Conservation (phyloP, 257 asterid species). For the Echites panduratus region DNA sequence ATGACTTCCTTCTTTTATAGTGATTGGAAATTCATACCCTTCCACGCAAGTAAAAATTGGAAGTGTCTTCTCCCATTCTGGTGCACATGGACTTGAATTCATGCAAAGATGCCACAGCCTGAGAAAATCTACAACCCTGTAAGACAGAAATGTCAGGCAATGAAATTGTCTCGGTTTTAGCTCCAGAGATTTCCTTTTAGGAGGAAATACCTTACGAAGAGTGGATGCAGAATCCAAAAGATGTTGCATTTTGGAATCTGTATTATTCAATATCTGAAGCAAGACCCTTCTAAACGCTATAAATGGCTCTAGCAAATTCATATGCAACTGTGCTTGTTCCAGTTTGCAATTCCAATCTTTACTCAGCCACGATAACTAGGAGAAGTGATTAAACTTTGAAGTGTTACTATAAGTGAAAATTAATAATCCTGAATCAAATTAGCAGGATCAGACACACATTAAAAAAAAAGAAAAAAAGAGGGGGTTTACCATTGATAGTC, state of each 20-base stretch:
- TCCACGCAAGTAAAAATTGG: conserved; percentile 82
- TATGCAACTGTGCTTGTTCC: conserved; percentile 78
- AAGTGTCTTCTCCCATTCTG: conserved; percentile 51
- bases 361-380: conserved; percentile 64
- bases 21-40: conserved; percentile 22
- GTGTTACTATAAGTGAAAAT: conserved; percentile 16
- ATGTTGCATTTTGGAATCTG: conserved; percentile 57
- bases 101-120: conserved; percentile 91
- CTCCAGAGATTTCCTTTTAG: conserved; percentile 12
- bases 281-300: conserved; percentile 85
- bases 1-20: neutral
- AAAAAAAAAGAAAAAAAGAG: neutral
- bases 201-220: conserved; percentile 80
- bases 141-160: conserved; percentile 12
- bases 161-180: neutral
- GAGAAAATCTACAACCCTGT: conserved; percentile 84
- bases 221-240: conserved; percentile 81
- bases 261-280: conserved; percentile 61
- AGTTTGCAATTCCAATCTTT: conserved; percentile 62
- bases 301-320: conserved; percentile 92
- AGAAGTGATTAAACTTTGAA: conserved; percentile 18
- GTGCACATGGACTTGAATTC: conserved; percentile 74
- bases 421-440: neutral
- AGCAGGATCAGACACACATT: neutral
- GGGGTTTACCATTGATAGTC: neutral